phyloP scores from a whole-genome alignment of 2,329 filamentous ascomycete species.

The Diplodia seriata region DNA sequence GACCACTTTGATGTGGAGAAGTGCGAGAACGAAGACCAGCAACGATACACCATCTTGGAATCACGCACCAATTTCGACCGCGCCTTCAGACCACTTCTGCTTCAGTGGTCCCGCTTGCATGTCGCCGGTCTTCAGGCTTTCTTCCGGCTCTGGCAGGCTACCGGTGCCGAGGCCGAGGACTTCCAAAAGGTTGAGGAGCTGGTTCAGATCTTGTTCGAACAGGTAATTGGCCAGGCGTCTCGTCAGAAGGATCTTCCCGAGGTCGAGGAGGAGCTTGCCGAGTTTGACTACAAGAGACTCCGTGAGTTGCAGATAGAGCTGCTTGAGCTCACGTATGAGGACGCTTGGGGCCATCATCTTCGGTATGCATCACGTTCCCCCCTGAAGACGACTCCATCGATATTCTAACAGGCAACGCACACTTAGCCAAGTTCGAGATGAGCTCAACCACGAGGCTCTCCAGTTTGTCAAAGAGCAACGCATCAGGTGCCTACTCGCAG shows the following conservation, averaged over 20 bases:
- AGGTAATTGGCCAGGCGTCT: slow-evolving; percentile 81
- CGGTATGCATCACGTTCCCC: slow-evolving; percentile 48
- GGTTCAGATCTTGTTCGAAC: slow-evolving; percentile 83
- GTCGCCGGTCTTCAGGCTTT: slow-evolving; percentile 85
- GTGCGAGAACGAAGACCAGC: slow-evolving; percentile 77
- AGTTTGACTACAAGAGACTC: slow-evolving; percentile 79
- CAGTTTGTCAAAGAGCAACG: slow-evolving; percentile 98
- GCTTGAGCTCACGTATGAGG: slow-evolving; percentile 88
- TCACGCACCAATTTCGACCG: slow-evolving; percentile 80
- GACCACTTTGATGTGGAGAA: slow-evolving; percentile 96
- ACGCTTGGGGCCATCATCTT: slow-evolving; percentile 91
- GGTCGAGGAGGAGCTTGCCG: slow-evolving; percentile 85
- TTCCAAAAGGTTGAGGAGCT: slow-evolving; percentile 94
- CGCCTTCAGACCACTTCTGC: slow-evolving; percentile 82
- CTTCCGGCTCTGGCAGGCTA: slow-evolving; percentile 90
- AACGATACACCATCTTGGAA: slow-evolving; percentile 77
- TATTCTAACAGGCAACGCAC: slow-evolving; percentile 37
- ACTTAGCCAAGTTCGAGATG: slow-evolving; percentile 78
- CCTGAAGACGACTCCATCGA: not conserved
- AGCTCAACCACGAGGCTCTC: slow-evolving; percentile 86
- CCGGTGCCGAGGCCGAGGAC: slow-evolving; percentile 82
- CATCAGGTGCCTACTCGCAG: slow-evolving; percentile 84
- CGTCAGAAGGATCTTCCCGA: slow-evolving; percentile 85
- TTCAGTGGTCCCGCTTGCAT: slow-evolving; percentile 94
- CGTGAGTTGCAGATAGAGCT: slow-evolving; percentile 93